phyloP scores from a whole-genome alignment of 2,329 filamentous ascomycete species.

The Pseudogymnoascus sp. region DNA sequence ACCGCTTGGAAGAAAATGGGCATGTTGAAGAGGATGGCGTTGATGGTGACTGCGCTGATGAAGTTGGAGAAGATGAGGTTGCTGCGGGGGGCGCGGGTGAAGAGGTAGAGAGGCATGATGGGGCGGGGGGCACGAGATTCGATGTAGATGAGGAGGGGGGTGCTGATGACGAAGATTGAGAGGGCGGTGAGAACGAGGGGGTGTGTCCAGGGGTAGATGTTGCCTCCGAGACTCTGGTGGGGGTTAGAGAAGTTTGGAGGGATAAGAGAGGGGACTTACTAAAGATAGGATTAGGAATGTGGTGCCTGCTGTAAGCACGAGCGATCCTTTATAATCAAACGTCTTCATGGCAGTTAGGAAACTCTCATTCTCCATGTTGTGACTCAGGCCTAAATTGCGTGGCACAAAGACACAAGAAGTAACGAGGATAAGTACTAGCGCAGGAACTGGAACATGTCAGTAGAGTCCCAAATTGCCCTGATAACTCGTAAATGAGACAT shows the following conservation, averaged over 20 bases:
- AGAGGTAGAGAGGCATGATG: conserved; percentile 52
- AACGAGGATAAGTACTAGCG: conserved; percentile 39
- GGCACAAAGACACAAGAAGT: conserved; percentile 45
- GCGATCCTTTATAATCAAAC: conserved; percentile 51
- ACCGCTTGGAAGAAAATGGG: conserved; percentile 74
- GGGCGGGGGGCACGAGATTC: conserved; percentile 46
- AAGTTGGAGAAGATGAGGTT: conserved; percentile 53
- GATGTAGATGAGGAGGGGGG: conserved; percentile 45
- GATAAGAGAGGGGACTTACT: conserved; percentile 31
- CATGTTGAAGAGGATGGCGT: conserved; percentile 53
- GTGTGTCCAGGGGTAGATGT: conserved; percentile 55
- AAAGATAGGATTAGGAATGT: conserved; percentile 52
- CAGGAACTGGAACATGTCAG: conserved; percentile 34
- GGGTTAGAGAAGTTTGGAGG: not conserved
- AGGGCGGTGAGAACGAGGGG: conserved; percentile 49
- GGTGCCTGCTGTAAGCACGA: conserved; percentile 44
- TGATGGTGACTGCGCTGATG: conserved; percentile 43
- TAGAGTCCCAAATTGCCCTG: not conserved
- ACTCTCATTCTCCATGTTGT: conserved; percentile 37
- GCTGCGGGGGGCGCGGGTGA: conserved; percentile 44
- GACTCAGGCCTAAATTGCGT: conserved; percentile 41
- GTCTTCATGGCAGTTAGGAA: conserved; percentile 43
- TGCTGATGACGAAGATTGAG: conserved; percentile 39
- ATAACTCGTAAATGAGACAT: not conserved
- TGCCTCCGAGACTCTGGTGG: conserved; percentile 54